These are phyloP conservation scores for Suillus decipiens DNA, from an alignment of 768 basidiomycete species.

Conservation along the genomic window DNA sequence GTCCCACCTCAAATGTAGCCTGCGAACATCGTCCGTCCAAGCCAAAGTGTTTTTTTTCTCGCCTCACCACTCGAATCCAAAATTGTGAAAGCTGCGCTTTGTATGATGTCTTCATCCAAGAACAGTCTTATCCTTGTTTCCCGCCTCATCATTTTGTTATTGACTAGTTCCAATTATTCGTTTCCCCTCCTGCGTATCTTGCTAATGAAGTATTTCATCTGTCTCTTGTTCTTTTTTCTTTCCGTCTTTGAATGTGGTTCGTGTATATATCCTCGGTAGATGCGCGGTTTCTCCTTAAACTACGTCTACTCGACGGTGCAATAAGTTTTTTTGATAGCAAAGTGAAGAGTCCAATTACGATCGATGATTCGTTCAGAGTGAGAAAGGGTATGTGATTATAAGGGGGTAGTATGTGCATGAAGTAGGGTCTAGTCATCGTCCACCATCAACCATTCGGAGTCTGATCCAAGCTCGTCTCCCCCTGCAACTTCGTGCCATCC, in stretches of 20 bases:
- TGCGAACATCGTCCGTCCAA: slow-evolving; percentile 22
- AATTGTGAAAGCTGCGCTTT: slow-evolving; percentile 33
- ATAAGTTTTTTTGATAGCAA: slow-evolving; percentile 22
- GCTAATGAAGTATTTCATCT: slow-evolving; percentile 23
- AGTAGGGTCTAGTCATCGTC: slow-evolving; percentile 37
- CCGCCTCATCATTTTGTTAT: slow-evolving; percentile 24
- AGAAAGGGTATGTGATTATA: slow-evolving; percentile 26
- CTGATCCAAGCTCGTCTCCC: slow-evolving; percentile 72
- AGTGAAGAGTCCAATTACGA: slow-evolving; percentile 9
- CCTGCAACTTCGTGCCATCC: slow-evolving; percentile 75
- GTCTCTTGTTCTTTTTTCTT: slow-evolving; percentile 16
- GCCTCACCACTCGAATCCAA: slow-evolving; percentile 32
- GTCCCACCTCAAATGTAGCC: slow-evolving; percentile 34
- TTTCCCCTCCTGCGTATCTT: slow-evolving; percentile 14
- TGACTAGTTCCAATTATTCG: slow-evolving; percentile 18
- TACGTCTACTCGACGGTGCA: slow-evolving; percentile 12
- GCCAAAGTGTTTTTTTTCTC: slow-evolving; percentile 26
- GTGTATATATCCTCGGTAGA: slow-evolving; percentile 34
- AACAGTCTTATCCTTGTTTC: slow-evolving; percentile 32
- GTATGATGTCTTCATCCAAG: slow-evolving; percentile 30
- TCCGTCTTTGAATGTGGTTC: slow-evolving; percentile 22
- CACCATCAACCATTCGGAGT: slow-evolving; percentile 90
- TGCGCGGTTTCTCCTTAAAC: slow-evolving; percentile 28
- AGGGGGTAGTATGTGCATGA: slow-evolving; percentile 9
- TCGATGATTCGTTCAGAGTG: background rate